Conservation (phyloP, 257 asterid genomes). For the Eucommia ulmoides region DNA sequence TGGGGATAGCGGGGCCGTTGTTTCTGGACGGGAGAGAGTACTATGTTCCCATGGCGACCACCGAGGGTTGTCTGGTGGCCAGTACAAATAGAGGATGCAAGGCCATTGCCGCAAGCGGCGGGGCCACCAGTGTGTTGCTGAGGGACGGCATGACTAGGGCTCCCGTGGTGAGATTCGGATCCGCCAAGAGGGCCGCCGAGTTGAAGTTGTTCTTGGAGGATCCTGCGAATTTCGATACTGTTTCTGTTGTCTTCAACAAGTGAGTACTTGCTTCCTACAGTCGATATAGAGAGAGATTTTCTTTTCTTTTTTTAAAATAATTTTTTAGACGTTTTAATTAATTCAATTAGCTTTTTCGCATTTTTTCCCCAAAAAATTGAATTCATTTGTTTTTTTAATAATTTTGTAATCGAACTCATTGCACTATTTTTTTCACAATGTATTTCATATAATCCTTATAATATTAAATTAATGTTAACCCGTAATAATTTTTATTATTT, state of each 20-base stretch:
- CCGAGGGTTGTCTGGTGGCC: conserved; percentile 54
- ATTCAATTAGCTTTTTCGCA: no score
- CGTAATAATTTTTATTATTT: no score
- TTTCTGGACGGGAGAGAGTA: conserved; percentile 42
- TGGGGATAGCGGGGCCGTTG: conserved; percentile 54
- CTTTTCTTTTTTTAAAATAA: no score
- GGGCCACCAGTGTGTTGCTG: conserved; percentile 29
- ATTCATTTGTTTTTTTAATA: no score
- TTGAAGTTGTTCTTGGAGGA: conserved; percentile 42
- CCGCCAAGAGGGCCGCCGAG: conserved; percentile 40
- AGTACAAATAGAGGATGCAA: conserved; percentile 59
- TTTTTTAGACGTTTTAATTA: no score
- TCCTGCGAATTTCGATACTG: conserved; percentile 29
- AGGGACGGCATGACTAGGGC: conserved; percentile 54
- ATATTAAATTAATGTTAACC: no score
- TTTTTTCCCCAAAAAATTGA: no score
- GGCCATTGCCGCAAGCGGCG: conserved; percentile 39
- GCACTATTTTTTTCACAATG: no score
- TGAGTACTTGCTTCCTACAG: conserved; percentile 10
- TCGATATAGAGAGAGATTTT: not conserved
- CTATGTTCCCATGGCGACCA: conserved; percentile 52
- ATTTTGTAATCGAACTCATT: no score
- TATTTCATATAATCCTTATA: no score
- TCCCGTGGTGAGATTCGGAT: conserved; percentile 42
- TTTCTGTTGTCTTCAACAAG: conserved; percentile 40